Conservation (phyloP, 1,139 yeast genomes). For the Geotrichum europaeum region DNA sequence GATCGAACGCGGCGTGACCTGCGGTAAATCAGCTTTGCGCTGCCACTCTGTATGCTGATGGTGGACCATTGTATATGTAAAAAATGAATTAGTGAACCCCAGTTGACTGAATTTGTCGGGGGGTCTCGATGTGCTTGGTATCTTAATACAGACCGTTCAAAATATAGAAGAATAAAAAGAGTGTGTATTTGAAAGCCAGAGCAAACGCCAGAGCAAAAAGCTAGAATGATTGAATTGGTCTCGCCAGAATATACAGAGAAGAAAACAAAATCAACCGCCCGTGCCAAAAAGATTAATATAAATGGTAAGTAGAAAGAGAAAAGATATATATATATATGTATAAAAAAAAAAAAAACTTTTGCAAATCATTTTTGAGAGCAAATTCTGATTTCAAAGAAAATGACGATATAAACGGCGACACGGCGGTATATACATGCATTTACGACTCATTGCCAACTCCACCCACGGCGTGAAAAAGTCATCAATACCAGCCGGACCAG, state of each 20-base stretch:
- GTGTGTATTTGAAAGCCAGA: neutral
- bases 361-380: neutral
- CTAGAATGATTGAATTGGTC: neutral
- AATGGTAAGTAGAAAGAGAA: neutral
- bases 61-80: neutral
- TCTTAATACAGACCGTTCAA: too few species aligned
- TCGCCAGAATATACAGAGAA: too few species aligned
- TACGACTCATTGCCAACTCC: neutral
- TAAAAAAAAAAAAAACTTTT: neutral
- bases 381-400: neutral
- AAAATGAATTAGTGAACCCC: neutral
- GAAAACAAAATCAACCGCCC: too few species aligned
- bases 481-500: neutral
- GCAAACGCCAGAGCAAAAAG: neutral
- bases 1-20: slow-evolving; percentile 67
- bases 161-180: too few species aligned
- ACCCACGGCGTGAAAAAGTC: neutral
- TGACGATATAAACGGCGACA: neutral
- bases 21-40: slow-evolving; percentile 30
- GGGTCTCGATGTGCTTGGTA: neutral
- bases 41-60: slow-evolving; percentile 9
- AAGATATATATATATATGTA: neutral
- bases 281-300: too few species aligned
- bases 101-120: neutral
- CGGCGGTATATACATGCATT: neutral